Evolutionary conservation across 768 basidiomycete species (phyloP), one percentile per base, ranked within the genome.

Genomic region (Porphyrellus cyaneotinctus): DNA sequence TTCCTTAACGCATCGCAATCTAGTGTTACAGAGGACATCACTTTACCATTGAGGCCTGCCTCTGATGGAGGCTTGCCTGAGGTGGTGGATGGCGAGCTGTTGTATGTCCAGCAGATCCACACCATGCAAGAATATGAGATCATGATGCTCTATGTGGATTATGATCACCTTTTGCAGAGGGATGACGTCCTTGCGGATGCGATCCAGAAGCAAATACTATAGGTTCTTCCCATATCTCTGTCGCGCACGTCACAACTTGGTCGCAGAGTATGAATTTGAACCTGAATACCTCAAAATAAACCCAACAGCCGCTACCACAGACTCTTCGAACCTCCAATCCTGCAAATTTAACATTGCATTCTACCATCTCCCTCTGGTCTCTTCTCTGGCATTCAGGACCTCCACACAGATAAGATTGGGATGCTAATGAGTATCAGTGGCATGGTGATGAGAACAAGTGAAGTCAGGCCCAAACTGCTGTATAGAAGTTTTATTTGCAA

Each of bases 141-240:
- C 49, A 91, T 91, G 10, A 98, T 95, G 0, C 86, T 99, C 65
- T 99, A 97, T 65, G 87, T 99, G 70, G 95, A 98, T 74, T 98
- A 88, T 54, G 81, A 84, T 11, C 94, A 99, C 67, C 78, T 98
- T 32, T 80, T 97, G 24, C 84, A 88, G 65, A 81, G 85, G 49
- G 95, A 98, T 67, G 94, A 97, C 58, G 87, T 94, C 6, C 86
- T 98, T 18, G 95, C 95, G 0, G 83, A 90, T 58, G 95, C 95
- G 2, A 91, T 99, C 53, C 86, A 89, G 58, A 88, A 84, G 56
- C 92, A 97, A n/a, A 66, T 98, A 99, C 67, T 98, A 98, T 67
- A 85, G 97, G 63, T 98, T 98, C 72, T 75, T 98, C 2, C 95
- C 95, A 0, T 99, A 91, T 72, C 80, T 98, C 35, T 85, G 91